These are phyloP conservation scores for Lactifluus hygrophoroides DNA, from an alignment of 768 basidiomycete genomes.

Conservation along the genomic window DNA sequence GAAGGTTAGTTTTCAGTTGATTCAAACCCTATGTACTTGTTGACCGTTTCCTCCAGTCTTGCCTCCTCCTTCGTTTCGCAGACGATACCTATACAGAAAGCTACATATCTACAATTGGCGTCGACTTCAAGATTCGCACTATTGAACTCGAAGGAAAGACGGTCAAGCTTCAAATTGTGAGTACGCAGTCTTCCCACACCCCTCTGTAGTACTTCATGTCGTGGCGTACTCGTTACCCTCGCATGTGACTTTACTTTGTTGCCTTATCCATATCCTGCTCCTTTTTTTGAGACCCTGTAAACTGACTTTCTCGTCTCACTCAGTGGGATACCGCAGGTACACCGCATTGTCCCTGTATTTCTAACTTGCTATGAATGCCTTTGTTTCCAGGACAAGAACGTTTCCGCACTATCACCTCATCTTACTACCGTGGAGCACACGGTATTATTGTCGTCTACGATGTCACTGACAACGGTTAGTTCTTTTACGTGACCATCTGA, in stretches of 20 bases:
- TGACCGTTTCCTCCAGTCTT: constrained; percentile 53
- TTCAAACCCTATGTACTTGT: constrained; percentile 6
- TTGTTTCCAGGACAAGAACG: constrained; percentile 75
- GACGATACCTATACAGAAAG: constrained; percentile 98
- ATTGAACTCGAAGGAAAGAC: constrained; percentile 98
- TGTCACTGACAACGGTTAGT: constrained; percentile 84
- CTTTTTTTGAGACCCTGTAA: constrained; percentile 6
- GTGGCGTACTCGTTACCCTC: background rate
- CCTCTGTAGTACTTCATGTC: background rate
- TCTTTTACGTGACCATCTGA: background rate
- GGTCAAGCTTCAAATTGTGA: constrained; percentile 95
- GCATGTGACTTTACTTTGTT: background rate
- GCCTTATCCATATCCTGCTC: background rate
- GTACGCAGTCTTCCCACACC: constrained; percentile 30
- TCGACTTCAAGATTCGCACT: constrained; percentile 98
- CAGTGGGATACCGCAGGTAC: constrained; percentile 97
- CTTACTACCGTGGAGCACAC: constrained; percentile 99
- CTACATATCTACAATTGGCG: constrained; percentile 96
- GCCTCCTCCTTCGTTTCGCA: constrained; percentile 83
- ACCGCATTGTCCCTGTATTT: constrained; percentile 18
- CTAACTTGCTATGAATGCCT: background rate
- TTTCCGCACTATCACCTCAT: constrained; percentile 97
- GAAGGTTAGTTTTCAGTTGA: constrained; percentile 46
- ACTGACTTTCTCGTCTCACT: constrained; percentile 17
- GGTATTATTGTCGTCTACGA: constrained; percentile 99